Evolutionary conservation across 192 early-diverging fungal genomes (phyloP).

Genomic region (Paraglomus occultum): DNA sequence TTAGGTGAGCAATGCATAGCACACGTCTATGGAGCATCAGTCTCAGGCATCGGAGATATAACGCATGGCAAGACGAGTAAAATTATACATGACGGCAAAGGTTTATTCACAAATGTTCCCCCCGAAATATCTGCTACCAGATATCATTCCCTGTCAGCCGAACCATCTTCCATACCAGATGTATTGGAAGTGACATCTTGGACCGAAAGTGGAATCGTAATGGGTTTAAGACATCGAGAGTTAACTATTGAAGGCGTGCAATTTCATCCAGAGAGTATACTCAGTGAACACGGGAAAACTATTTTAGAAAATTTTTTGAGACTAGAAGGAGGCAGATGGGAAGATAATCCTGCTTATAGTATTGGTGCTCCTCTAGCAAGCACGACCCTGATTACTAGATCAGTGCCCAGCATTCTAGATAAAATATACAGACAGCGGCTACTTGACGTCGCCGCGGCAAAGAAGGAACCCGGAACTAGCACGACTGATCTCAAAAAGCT

Average conservation of each 20-base stretch:
- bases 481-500: slow-evolving; percentile 65
- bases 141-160: slow-evolving; percentile 95
- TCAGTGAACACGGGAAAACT: slow-evolving; percentile 84
- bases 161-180: slow-evolving; percentile 76
- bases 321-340: slow-evolving; percentile 88
- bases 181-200: slow-evolving; percentile 85
- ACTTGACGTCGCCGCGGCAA: slow-evolving; percentile 71
- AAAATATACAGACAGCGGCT: slow-evolving; percentile 80
- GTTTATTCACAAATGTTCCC: slow-evolving; percentile 79
- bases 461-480: slow-evolving; percentile 70
- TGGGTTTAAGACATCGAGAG: slow-evolving; percentile 92
- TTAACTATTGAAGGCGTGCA: slow-evolving; percentile 95
- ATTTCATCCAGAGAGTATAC: slow-evolving; percentile 97
- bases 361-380: slow-evolving; percentile 43
- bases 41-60: slow-evolving; percentile 93
- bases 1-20: slow-evolving; percentile 98
- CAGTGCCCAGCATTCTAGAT: slow-evolving; percentile 68
- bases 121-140: slow-evolving; percentile 88
- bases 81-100: slow-evolving; percentile 89
- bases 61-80: slow-evolving; percentile 94
- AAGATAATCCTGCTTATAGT: slow-evolving; percentile 53
- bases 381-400: slow-evolving; percentile 35
- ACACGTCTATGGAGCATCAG: slow-evolving; percentile 91
- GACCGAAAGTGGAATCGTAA: slow-evolving; percentile 79
- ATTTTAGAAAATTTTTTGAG: slow-evolving; percentile 91